Conservation (phyloP, 805 yeast species). For the Suhomyces sp. region DNA sequence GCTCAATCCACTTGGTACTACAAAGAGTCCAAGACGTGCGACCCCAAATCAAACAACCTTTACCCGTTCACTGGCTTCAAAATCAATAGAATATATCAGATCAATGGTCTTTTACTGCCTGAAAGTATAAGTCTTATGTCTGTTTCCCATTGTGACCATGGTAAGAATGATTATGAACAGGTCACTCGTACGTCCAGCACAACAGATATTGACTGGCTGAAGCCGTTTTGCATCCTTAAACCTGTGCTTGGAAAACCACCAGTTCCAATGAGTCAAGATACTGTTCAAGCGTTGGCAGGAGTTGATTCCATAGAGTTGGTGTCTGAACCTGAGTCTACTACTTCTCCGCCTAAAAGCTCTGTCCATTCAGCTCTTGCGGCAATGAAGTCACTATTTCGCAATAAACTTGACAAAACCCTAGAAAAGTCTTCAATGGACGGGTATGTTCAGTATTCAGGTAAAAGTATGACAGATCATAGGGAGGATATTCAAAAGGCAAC, state of each 20-base stretch:
- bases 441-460: slow-evolving; percentile 23
- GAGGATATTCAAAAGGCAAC: slow-evolving; percentile 15
- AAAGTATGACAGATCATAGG: slow-evolving; percentile 13
- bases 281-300: background rate
- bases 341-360: too few species aligned
- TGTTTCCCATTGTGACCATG: slow-evolving; percentile 52
- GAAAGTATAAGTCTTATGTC: slow-evolving; percentile 42
- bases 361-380: too few species aligned
- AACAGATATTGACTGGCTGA: slow-evolving; percentile 48
- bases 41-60: slow-evolving; percentile 22
- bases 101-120: slow-evolving; percentile 29
- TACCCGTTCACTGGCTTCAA: slow-evolving; percentile 57
- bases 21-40: slow-evolving; percentile 33
- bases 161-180: slow-evolving; percentile 46
- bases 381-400: background rate
- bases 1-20: slow-evolving; percentile 19
- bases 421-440: slow-evolving; percentile 17
- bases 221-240: slow-evolving; percentile 45
- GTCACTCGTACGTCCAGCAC: slow-evolving; percentile 27
- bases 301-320: too few species aligned
- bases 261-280: background rate
- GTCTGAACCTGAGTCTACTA: too few species aligned
- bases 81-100: slow-evolving; percentile 47
- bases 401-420: slow-evolving; percentile 17
- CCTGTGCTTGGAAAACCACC: too few species aligned